These are phyloP conservation scores for Fusarium sp. DNA, from an alignment of 2,329 filamentous ascomycete species.

Conservation along the genomic window DNA sequence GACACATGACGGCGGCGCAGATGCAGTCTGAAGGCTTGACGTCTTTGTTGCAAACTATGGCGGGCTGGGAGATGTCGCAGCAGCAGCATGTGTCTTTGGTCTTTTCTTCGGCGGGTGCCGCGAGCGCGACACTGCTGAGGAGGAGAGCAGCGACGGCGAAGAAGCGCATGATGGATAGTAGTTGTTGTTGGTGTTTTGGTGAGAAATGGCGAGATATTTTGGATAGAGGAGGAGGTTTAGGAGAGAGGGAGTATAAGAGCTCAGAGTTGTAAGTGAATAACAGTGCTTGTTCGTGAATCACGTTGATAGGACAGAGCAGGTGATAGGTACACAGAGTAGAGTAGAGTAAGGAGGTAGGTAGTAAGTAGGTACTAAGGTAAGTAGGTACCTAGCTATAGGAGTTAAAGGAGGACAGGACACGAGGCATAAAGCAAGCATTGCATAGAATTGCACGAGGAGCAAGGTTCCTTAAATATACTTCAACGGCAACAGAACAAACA, in stretches of 20 bases:
- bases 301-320: background rate
- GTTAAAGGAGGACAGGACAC: too few relatives aligned
- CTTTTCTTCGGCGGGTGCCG: constrained; percentile 36
- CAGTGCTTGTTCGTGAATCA: constrained; percentile 19
- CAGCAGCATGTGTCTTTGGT: constrained; percentile 50
- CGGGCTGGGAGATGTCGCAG: constrained; percentile 48
- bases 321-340: background rate
- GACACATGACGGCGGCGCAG: constrained; percentile 45
- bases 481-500: constrained; percentile 12
- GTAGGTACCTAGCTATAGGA: too few relatives aligned
- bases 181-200: background rate
- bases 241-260: background rate
- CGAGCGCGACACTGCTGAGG: constrained; percentile 38
- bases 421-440: background rate
- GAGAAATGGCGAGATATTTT: background rate
- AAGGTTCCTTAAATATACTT: constrained; percentile 23
- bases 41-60: constrained; percentile 46
- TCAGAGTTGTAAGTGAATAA: constrained; percentile 24
- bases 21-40: constrained; percentile 44
- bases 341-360: constrained; percentile 9
- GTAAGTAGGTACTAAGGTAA: too few relatives aligned
- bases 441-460: constrained; percentile 4
- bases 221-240: background rate
- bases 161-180: constrained; percentile 45
- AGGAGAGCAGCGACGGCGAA: constrained; percentile 43